Evolutionary conservation across 2,329 filamentous ascomycete genomes (phyloP).

Genomic region (Pseudogymnoascus sp.): DNA sequence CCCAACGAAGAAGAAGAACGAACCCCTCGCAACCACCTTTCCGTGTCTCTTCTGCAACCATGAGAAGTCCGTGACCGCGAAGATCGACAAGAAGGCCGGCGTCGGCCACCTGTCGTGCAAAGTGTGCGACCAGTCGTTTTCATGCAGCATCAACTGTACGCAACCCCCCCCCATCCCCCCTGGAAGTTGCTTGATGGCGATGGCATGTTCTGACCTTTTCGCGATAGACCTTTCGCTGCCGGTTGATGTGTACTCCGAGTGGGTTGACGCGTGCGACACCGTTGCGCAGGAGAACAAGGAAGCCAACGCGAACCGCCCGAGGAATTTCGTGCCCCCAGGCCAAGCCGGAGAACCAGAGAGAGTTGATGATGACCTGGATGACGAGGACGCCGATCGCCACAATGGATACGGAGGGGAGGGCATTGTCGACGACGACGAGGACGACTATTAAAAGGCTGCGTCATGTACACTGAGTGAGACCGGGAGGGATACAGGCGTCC

Average conservation of each 20-base stretch:
- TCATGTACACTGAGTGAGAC: background rate
- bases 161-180: background rate
- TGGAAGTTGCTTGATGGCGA: background rate
- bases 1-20: conserved; percentile 51
- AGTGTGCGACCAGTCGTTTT: conserved; percentile 87
- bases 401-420: conserved; percentile 45
- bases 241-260: conserved; percentile 95
- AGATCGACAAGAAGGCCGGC: conserved; percentile 87
- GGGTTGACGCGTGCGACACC: conserved; percentile 87
- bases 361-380: conserved; percentile 22
- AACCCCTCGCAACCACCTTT: conserved; percentile 73
- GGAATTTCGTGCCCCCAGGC: background rate
- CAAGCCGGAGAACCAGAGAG: conserved; percentile 11
- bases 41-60: conserved; percentile 98
- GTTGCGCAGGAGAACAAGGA: conserved; percentile 54
- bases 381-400: conserved; percentile 26
- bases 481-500: background rate
- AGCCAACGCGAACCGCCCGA: conserved; percentile 16
- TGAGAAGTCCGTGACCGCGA: conserved; percentile 83
- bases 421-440: conserved; percentile 47
- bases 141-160: conserved; percentile 83
- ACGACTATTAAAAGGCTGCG: conserved; percentile 41
- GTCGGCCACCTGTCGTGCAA: conserved; percentile 82
- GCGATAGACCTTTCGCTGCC: conserved; percentile 70
- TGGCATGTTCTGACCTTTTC: conserved; percentile 15